phyloP scores from a whole-genome alignment of 1,284 basidiomycete species.

The Microbotryum intermedium region DNA sequence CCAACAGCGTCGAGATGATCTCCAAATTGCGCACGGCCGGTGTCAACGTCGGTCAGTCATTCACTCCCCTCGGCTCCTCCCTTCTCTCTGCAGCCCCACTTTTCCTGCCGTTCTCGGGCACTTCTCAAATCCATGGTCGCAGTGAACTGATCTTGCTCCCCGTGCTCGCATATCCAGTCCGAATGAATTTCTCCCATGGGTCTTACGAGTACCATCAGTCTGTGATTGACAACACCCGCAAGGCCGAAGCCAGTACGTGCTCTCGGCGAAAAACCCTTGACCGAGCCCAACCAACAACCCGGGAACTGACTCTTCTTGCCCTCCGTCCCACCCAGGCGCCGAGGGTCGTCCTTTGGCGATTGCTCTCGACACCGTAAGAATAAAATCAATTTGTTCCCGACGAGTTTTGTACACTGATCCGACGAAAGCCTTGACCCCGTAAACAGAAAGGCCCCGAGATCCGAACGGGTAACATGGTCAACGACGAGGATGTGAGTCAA shows the following conservation, averaged over 20 bases:
- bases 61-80: background rate
- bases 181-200: constrained; percentile 98
- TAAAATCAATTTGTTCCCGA: no score
- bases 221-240: constrained; percentile 90
- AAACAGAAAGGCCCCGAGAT: constrained; percentile 96
- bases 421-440: no score
- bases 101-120: background rate
- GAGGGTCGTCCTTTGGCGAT: constrained; percentile 88
- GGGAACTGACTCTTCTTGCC: background rate
- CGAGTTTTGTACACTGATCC: no score
- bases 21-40: constrained; percentile 71
- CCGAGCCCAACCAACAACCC: no score
- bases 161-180: constrained; percentile 51
- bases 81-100: background rate
- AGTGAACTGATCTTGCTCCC: background rate
- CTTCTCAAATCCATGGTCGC: no score
- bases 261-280: background rate
- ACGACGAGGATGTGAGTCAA: constrained; percentile 68
- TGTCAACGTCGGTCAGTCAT: constrained; percentile 80
- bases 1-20: constrained; percentile 79
- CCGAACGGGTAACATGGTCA: constrained; percentile 87
- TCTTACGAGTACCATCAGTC: constrained; percentile 95
- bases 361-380: constrained; percentile 79
- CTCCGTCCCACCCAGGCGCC: constrained; percentile 47
- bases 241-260: constrained; percentile 61